phyloP scores from a whole-genome alignment of 1,284 basidiomycete genomes.

The Pseudomicrostroma phylloplanum region DNA sequence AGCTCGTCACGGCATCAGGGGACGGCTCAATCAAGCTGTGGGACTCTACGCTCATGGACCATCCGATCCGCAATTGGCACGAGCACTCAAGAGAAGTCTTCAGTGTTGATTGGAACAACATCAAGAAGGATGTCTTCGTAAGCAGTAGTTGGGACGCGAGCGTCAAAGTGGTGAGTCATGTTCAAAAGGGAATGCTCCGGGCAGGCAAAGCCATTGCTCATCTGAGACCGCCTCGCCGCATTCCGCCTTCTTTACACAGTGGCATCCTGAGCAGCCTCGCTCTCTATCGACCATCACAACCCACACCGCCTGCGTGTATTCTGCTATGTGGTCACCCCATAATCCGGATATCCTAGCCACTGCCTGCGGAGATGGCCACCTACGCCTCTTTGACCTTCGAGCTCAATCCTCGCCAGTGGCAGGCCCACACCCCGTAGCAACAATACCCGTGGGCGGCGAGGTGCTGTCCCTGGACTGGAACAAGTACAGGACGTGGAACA shows the following conservation, averaged over 20 bases:
- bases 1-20: constrained; percentile 78
- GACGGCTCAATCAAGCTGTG: constrained; percentile 87
- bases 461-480: constrained; percentile 80
- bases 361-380: constrained; percentile 65
- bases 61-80: constrained; percentile 83
- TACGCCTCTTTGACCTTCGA: constrained; percentile 40
- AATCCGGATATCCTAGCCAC: constrained; percentile 72
- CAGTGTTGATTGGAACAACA: constrained; percentile 93
- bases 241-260: constrained; percentile 48
- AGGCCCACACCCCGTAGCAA: constrained; percentile 15
- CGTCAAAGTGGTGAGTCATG: constrained; percentile 66
- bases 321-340: constrained; percentile 84
- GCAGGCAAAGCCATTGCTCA: not conserved
- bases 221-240: not conserved
- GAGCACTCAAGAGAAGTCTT: constrained; percentile 89
- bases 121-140: constrained; percentile 81
- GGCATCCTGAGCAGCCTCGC: constrained; percentile 72
- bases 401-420: constrained; percentile 7
- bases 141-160: constrained; percentile 83
- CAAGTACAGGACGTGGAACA: constrained; percentile 72
- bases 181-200: constrained; percentile 42
- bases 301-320: constrained; percentile 77
- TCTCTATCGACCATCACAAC: constrained; percentile 76
- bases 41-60: constrained; percentile 82
- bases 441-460: constrained; percentile 42